These are phyloP conservation scores for Plantago coronopus DNA, from an alignment of 305 asterid species.

Conservation along the genomic window DNA sequence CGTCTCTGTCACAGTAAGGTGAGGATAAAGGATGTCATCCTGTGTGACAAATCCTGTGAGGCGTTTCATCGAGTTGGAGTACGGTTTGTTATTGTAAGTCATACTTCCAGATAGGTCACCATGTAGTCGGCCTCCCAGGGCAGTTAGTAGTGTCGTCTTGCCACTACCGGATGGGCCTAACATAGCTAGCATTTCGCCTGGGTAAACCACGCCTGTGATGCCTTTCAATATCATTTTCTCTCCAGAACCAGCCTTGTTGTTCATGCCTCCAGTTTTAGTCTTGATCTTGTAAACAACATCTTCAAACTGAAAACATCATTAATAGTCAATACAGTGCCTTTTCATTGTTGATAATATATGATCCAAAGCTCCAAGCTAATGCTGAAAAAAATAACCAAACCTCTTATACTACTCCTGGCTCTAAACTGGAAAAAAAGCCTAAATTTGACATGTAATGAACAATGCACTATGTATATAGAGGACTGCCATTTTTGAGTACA, in stretches of 20 bases:
- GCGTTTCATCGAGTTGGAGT: slow-evolving; percentile 56
- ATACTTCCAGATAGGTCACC: slow-evolving; percentile 51
- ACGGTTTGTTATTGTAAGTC: slow-evolving; percentile 60
- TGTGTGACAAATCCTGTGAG: slow-evolving; percentile 80
- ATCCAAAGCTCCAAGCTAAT: no score
- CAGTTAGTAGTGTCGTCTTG: slow-evolving; percentile 77
- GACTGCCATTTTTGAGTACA: no score
- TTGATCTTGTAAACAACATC: slow-evolving; percentile 43
- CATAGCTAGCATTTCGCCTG: slow-evolving; percentile 82
- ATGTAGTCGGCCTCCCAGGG: slow-evolving; percentile 73
- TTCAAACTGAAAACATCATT: slow-evolving; percentile 60
- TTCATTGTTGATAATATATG: no score
- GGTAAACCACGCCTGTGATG: slow-evolving; percentile 47
- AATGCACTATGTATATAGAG: no score
- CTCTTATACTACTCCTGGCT: no score
- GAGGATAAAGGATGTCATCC: slow-evolving; percentile 70
- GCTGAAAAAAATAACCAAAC: no score
- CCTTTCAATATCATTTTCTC: slow-evolving; percentile 64
- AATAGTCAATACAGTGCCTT: no score
- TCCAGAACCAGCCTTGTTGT: slow-evolving; percentile 16
- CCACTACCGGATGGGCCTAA: slow-evolving; percentile 95
- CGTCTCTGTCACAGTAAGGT: slow-evolving; percentile 68
- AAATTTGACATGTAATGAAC: no score
- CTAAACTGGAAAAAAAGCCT: no score
- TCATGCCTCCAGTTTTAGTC: slow-evolving; percentile 23